phyloP scores from a whole-genome alignment of 768 basidiomycete species.

The Xerocomellus chrysenteron region DNA sequence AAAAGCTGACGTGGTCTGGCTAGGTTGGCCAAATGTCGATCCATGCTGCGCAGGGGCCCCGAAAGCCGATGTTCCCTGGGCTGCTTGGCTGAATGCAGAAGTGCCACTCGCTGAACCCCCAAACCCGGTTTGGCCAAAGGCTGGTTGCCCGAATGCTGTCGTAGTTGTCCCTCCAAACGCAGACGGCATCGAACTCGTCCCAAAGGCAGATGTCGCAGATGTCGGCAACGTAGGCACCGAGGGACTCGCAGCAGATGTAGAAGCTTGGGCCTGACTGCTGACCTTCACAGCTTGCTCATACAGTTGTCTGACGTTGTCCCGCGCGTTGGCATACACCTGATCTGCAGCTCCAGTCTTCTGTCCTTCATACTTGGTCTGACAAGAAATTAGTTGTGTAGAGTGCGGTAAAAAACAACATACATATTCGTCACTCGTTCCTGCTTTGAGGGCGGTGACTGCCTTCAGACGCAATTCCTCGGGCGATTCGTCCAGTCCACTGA shows the following conservation, averaged over 20 bases:
- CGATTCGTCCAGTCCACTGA: conserved; percentile 68
- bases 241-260: conserved; percentile 7
- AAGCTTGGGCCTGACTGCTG: conserved; percentile 28
- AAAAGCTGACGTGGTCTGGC: conserved; percentile 38
- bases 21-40: conserved; percentile 39
- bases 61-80: conserved; percentile 33
- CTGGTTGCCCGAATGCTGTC: conserved; percentile 31
- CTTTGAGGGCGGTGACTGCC: conserved; percentile 53
- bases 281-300: conserved; percentile 53
- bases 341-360: conserved; percentile 55
- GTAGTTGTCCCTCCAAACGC: conserved; percentile 33
- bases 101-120: conserved; percentile 10
- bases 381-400: conserved; percentile 1
- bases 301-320: conserved; percentile 46
- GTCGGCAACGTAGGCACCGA: conserved; percentile 24
- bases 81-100: conserved; percentile 30
- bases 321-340: conserved; percentile 46
- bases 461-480: conserved; percentile 76
- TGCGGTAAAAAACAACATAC: conserved; percentile 42
- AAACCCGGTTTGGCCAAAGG: conserved; percentile 40
- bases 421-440: conserved; percentile 62
- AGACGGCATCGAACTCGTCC: conserved; percentile 26
- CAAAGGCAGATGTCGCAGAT: conserved; percentile 41
- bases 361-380: conserved; percentile 58
- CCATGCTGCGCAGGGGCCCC: conserved; percentile 33